These are phyloP conservation scores for Nakaseomyces nivariensis DNA, from an alignment of 1,139 yeast genomes.

Conservation along the genomic window DNA sequence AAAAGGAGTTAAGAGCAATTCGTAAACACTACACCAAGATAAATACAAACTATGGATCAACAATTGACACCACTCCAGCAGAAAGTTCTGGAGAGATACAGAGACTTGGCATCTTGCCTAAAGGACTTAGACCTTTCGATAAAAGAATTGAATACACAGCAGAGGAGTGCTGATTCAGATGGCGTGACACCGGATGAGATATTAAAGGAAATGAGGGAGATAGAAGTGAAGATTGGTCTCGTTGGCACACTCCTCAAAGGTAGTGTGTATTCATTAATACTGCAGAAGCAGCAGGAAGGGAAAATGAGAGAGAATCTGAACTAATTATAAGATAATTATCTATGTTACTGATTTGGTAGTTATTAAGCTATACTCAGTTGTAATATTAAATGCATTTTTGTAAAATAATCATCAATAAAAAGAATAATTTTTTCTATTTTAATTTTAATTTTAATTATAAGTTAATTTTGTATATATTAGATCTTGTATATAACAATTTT, in stretches of 20 bases:
- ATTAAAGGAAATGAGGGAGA: conserved; percentile 35
- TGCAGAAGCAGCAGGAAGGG: conserved; percentile 30
- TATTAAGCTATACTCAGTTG: background rate
- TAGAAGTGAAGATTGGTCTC: conserved; percentile 55
- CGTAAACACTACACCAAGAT: no score
- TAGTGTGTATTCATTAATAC: conserved; percentile 51
- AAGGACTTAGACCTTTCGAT: conserved; percentile 24
- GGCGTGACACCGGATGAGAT: conserved; percentile 25
- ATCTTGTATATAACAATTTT: conserved; percentile 58
- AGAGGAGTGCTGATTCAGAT: background rate
- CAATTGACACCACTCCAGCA: conserved; percentile 18
- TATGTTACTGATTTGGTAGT: no score
- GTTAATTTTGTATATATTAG: background rate
- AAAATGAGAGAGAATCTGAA: background rate
- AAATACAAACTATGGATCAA: background rate
- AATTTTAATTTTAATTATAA: background rate
- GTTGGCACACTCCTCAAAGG: conserved; percentile 60
- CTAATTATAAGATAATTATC: no score
- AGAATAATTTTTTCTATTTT: background rate
- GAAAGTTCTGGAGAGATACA: conserved; percentile 23
- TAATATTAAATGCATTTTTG: background rate
- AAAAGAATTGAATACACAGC: conserved; percentile 16
- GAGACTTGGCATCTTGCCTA: conserved; percentile 18
- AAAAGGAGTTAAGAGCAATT: no score
- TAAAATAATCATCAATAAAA: background rate